Conservation (phyloP, 257 asterid species). For the Parsonsia alboflavescens region DNA sequence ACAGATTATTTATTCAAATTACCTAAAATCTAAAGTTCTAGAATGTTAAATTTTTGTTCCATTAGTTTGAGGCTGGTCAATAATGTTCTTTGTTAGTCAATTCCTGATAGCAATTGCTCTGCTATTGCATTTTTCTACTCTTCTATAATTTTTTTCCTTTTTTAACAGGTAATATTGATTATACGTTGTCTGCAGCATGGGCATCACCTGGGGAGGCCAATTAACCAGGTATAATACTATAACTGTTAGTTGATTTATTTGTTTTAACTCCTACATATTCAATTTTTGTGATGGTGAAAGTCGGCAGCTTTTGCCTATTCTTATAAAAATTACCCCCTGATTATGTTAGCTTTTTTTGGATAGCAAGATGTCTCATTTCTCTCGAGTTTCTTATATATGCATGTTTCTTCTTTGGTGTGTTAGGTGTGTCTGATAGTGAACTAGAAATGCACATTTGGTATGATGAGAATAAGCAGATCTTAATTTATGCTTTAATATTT, state of each 20-base stretch:
- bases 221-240: constrained; percentile 73
- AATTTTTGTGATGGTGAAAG: constrained; percentile 4
- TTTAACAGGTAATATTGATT: constrained; percentile 68
- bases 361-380: neutral
- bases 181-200: constrained; percentile 97
- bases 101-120: neutral
- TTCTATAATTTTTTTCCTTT: constrained; percentile 14
- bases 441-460: neutral
- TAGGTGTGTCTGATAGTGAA: neutral
- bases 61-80: neutral
- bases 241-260: constrained; percentile 17
- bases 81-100: neutral
- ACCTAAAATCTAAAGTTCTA: neutral
- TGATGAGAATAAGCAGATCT: neutral
- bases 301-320: neutral
- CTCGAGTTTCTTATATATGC: neutral
- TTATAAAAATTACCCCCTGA: neutral
- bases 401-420: neutral
- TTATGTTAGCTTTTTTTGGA: neutral
- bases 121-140: constrained; percentile 13
- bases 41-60: neutral
- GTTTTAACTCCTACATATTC: constrained; percentile 8
- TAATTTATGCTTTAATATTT: neutral
- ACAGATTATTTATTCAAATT: neutral
- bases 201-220: constrained; percentile 89